These are phyloP conservation scores for Candida sphagnicola DNA, from an alignment of 805 yeast species.

Conservation along the genomic window DNA sequence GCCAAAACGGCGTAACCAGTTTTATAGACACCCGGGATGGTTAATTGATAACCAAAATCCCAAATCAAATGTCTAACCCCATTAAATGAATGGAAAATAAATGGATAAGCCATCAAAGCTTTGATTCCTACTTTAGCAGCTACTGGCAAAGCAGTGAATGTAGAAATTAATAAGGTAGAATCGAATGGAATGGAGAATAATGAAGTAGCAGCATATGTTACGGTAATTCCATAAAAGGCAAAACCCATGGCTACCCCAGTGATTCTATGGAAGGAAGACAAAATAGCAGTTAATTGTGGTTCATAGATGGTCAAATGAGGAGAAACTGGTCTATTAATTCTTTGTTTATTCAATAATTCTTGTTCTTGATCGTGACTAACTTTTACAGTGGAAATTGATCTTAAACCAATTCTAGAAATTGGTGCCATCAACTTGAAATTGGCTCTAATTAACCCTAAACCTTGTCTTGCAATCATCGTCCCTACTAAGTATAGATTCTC, in stretches of 20 bases:
- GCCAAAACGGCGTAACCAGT: slow-evolving; percentile 87
- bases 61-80: slow-evolving; percentile 92
- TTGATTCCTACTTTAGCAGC: slow-evolving; percentile 61
- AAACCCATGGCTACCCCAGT: slow-evolving; percentile 81
- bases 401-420: slow-evolving; percentile 4
- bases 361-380: slow-evolving; percentile 64
- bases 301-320: slow-evolving; percentile 89
- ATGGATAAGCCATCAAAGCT: slow-evolving; percentile 72
- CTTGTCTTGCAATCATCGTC: slow-evolving; percentile 29
- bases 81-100: slow-evolving; percentile 80
- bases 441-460: slow-evolving; percentile 24
- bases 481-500: background rate
- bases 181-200: slow-evolving; percentile 54
- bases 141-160: slow-evolving; percentile 62
- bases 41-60: slow-evolving; percentile 83
- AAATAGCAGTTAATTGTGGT: slow-evolving; percentile 81
- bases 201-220: slow-evolving; percentile 69
- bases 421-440: background rate
- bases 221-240: slow-evolving; percentile 73
- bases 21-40: slow-evolving; percentile 83
- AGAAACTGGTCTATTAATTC: slow-evolving; percentile 83
- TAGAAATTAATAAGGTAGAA: slow-evolving; percentile 47
- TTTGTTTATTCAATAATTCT: slow-evolving; percentile 70
- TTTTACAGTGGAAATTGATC: slow-evolving; percentile 30
- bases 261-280: slow-evolving; percentile 83